phyloP scores from a whole-genome alignment of 2,329 filamentous ascomycete genomes.

The Pseudogymnoascus destructans region DNA sequence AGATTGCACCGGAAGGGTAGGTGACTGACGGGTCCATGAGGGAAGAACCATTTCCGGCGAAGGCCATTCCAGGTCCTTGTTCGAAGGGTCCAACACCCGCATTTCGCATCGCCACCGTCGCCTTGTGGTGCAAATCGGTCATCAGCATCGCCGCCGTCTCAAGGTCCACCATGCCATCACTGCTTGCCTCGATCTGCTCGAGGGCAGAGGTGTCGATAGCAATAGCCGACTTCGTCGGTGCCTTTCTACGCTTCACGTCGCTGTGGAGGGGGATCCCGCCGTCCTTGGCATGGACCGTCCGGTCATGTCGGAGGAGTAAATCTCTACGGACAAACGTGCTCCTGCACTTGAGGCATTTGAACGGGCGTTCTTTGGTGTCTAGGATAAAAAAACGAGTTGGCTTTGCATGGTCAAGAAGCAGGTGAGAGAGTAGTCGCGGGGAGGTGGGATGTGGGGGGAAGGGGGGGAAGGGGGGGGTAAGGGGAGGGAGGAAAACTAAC shows the following conservation, averaged over 20 bases:
- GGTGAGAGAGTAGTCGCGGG: conserved; percentile 18
- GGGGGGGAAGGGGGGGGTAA: conserved; percentile 9
- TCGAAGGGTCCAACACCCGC: conserved; percentile 39
- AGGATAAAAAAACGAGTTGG: conserved; percentile 18
- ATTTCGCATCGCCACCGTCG: conserved; percentile 57
- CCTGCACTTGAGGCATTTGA: conserved; percentile 96
- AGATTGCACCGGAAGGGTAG: conserved; percentile 67
- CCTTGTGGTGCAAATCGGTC: conserved; percentile 95
- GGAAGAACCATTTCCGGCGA: conserved; percentile 56
- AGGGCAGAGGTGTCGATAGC: conserved; percentile 73
- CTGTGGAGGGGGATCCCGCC: conserved; percentile 87
- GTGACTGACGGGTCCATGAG: conserved; percentile 67
- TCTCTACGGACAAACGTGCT: conserved; percentile 98
- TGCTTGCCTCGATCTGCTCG: conserved; percentile 85
- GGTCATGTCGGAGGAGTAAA: conserved; percentile 88
- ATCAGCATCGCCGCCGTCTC: conserved; percentile 98
- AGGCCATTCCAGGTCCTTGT: conserved; percentile 49
- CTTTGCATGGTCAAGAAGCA: conserved; percentile 13
- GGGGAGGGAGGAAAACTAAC: conserved; percentile 49
- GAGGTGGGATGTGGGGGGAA: conserved; percentile 16
- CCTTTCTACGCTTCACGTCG: conserved; percentile 76
- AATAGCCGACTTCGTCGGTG: conserved; percentile 64
- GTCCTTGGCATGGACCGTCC: conserved; percentile 97
- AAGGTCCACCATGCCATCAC: conserved; percentile 85
- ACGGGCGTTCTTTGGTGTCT: conserved; percentile 98